These are phyloP conservation scores for Colletotrichum higginsianum DNA, from an alignment of 2,329 filamentous ascomycete genomes.

Conservation along the genomic window DNA sequence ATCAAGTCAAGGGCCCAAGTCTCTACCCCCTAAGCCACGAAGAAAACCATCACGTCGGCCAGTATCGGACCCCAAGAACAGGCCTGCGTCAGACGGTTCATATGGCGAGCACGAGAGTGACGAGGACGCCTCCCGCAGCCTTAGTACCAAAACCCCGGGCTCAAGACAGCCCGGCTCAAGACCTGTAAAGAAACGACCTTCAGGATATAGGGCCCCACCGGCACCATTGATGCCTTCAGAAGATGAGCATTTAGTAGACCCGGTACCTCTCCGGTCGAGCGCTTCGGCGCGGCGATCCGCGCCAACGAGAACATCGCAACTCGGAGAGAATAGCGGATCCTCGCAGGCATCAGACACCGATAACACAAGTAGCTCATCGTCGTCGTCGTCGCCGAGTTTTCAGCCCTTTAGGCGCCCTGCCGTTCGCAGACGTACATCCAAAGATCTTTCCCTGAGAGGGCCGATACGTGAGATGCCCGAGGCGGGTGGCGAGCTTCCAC, in stretches of 20 bases:
- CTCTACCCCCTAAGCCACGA: slow-evolving; percentile 22
- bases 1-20: not conserved
- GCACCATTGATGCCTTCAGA: slow-evolving; percentile 22
- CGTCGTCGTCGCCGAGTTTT: slow-evolving; percentile 21
- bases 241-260: slow-evolving; percentile 33
- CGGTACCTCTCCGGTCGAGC: slow-evolving; percentile 26
- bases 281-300: slow-evolving; percentile 18
- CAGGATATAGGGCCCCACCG: slow-evolving; percentile 7
- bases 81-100: slow-evolving; percentile 16
- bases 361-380: slow-evolving; percentile 34
- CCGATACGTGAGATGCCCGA: slow-evolving; percentile 22
- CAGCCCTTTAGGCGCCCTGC: slow-evolving; percentile 30
- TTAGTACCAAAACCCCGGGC: not conserved
- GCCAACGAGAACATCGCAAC: slow-evolving; percentile 19
- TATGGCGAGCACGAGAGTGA: slow-evolving; percentile 24
- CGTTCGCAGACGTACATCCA: slow-evolving; percentile 23
- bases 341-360: slow-evolving; percentile 32
- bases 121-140: slow-evolving; percentile 12
- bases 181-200: slow-evolving; percentile 15
- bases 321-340: slow-evolving; percentile 21
- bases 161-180: slow-evolving; percentile 14
- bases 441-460: slow-evolving; percentile 23
- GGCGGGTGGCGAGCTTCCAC: slow-evolving; percentile 20
- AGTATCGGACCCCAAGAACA: slow-evolving; percentile 9
- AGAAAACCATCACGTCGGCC: slow-evolving; percentile 23